Percentiles rank a stretch among this genome's conserved stretches.
Evolutionary conservation across 805 yeast genomes (phyloP).

Genomic region (Candida sithepensis): DNA sequence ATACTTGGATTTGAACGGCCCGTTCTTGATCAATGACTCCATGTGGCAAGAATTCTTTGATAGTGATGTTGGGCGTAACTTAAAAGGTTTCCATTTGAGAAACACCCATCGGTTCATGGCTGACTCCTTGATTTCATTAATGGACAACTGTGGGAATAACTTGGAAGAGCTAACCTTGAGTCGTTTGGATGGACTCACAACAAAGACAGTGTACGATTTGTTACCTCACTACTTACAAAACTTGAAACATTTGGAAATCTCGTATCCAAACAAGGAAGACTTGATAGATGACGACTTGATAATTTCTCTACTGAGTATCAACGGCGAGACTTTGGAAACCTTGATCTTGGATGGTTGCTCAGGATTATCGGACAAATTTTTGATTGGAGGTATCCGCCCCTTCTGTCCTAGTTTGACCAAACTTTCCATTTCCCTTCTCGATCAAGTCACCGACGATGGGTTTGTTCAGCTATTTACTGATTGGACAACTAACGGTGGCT

Average conservation of each 20-base stretch:
- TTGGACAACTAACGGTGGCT: slow-evolving; percentile 55
- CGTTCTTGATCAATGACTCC: slow-evolving; percentile 73
- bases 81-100: slow-evolving; percentile 58
- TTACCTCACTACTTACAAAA: slow-evolving; percentile 60
- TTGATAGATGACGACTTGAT: slow-evolving; percentile 66
- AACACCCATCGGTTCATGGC: slow-evolving; percentile 83
- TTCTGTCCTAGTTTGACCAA: slow-evolving; percentile 55
- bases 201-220: slow-evolving; percentile 53
- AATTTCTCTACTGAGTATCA: slow-evolving; percentile 52
- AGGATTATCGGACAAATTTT: slow-evolving; percentile 61
- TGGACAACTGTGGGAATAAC: slow-evolving; percentile 56
- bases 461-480: slow-evolving; percentile 53
- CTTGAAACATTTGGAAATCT: slow-evolving; percentile 57
- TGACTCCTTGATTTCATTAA: slow-evolving; percentile 57
- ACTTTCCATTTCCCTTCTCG: slow-evolving; percentile 56
- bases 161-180: slow-evolving; percentile 59
- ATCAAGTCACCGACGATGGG: slow-evolving; percentile 68
- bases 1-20: slow-evolving; percentile 75
- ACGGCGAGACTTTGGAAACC: slow-evolving; percentile 57
- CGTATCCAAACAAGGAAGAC: slow-evolving; percentile 64
- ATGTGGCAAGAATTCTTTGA: slow-evolving; percentile 79
- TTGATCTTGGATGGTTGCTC: slow-evolving; percentile 72
- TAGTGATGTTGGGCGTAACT: slow-evolving; percentile 42
- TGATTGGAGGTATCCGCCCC: slow-evolving; percentile 53
- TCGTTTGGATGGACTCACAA: slow-evolving; percentile 68